Conservation (phyloP, 139 green algal genomes). For the Tetraselmis chui region DNA sequence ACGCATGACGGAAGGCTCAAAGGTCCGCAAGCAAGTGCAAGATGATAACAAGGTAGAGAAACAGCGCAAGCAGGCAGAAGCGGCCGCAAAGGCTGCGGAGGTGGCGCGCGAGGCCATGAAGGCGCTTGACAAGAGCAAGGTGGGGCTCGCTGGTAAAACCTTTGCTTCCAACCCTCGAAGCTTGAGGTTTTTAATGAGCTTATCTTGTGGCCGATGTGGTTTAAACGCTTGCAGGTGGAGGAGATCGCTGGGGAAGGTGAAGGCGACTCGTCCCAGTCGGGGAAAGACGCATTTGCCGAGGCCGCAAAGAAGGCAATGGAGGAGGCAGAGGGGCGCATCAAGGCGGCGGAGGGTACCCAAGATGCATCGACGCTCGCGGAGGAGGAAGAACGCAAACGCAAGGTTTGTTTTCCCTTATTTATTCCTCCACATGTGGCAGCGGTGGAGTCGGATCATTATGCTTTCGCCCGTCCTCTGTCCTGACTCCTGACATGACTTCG, state of each 20-base stretch:
- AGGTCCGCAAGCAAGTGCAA: conserved; percentile 34
- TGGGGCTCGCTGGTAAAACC: neutral
- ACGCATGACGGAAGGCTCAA: conserved; percentile 47
- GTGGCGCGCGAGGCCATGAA: conserved; percentile 12
- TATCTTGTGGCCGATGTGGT: no score
- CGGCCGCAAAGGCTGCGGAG: conserved; percentile 5
- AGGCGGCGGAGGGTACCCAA: neutral
- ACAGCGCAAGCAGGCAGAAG: conserved; percentile 24
- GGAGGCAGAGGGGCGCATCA: neutral
- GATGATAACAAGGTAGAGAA: conserved; percentile 36
- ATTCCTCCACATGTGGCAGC: no score
- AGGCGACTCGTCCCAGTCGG: neutral
- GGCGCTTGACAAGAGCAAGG: neutral
- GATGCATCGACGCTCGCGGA: neutral
- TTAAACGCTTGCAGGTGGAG: neutral
- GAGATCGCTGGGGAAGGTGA: neutral
- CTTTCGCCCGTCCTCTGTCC: no score
- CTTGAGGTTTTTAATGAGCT: no score
- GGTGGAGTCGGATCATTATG: no score
- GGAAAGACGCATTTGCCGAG: neutral
- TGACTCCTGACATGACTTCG: no score
- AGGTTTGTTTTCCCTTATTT: no score
- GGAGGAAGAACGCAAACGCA: neutral
- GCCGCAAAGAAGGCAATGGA: neutral
- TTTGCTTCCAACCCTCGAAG: no score